Base-by-base conservation (phyloP, 768 basidiomycete species). In the Leccinellum rugosiceps region DNA sequence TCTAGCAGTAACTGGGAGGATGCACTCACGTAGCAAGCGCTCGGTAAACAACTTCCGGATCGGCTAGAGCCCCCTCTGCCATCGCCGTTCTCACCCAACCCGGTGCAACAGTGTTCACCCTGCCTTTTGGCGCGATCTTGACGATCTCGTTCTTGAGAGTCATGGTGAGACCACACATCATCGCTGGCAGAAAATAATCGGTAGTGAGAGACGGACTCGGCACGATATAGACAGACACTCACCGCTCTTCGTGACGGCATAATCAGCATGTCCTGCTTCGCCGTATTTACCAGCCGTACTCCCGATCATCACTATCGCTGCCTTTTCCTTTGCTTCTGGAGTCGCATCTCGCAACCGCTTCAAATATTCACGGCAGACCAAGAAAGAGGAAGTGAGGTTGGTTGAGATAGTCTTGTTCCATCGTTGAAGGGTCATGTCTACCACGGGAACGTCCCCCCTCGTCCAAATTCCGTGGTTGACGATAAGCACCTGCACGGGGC, bases 71-170 rank as follows among this genome's bases (percentile, higher is more conserved):
- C 9, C 80, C 77, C 58, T 80, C 81, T 0, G 79, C 85, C 82
- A 83, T 85, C 0, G 83, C 80, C 56, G 88, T 90, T 49, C 68
- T 76, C 7, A 83, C 81, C 83, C 84, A 88, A 6, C 87, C 87
- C 4, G 89, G 88, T 0, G 80, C 85, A 17, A 91, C 76, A 45
- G 77, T 76, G 61, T 90, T 90, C 3, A 90, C 87, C n/a, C 88
- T 77, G 0, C 81, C 90, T 54, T 70, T 77, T 0, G 87, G 85
- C 0, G 88, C 87, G 57, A 90, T 81, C 70, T 83, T 82, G 46
- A 92, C 88, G 53, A 90, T 89, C 71, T 92, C 88, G 68, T 90
- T 91, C 73, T 91, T 90, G 62, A 90, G 76, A 5, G 83, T 76
- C 63, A 85, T 71, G 4, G 81, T 82, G 32, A 90, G 65, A 1